Evolutionary conservation across 2,329 filamentous ascomycete genomes (phyloP), one percentile per base, ranked within the genome.

Genomic region (Xylariaceae sp.): DNA sequence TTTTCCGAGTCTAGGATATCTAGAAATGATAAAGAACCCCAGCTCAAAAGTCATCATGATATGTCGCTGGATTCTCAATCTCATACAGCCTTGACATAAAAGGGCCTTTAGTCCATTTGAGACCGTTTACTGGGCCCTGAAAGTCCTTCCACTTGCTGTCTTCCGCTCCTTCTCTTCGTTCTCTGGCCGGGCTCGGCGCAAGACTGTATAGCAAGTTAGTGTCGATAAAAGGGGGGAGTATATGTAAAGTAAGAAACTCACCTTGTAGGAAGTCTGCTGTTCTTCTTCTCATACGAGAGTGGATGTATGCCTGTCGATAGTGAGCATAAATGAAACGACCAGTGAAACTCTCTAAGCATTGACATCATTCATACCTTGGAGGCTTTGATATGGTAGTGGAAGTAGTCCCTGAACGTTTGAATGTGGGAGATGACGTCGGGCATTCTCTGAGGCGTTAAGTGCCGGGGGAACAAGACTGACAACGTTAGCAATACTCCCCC

Each of bases 321-420:
- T 61, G 47, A 61, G 54, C 40, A 53, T 37, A 11, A 9, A 41
- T 34, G 5, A 37, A 3, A 37, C 4, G 4, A 37, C 8, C 8
- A 11, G 8, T 11, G 8, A 7, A 37, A 11, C 1, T 6, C 35
- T 37, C 8, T 11, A 3, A 37, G 12, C 35, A 8, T 34, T 19
- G 19, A 19, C 19, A 19, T 19, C 11, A 41, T 60, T 50, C 34
- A 26, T 71, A 85, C 83, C 80, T 99, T 99, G 60, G 91, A 96
- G 32, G 94, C 95, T 76, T 99, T 99, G 76, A 99, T 99, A 74
- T 99, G 94, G 73, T 99, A 99, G 74, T 99, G 94, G 80, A 99
- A 99, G 74, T 99, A 99, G 71, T 99, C 94, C 63, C 94, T 89
- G 88, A 99, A 99, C 11, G 94, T 99, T 75, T 99, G 95, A 67